A percentile compares a stretch with the other conserved stretches of the same genome.
Evolutionary conservation across 331 rosid genomes (phyloP).

Genomic region (Acacia concinna): DNA sequence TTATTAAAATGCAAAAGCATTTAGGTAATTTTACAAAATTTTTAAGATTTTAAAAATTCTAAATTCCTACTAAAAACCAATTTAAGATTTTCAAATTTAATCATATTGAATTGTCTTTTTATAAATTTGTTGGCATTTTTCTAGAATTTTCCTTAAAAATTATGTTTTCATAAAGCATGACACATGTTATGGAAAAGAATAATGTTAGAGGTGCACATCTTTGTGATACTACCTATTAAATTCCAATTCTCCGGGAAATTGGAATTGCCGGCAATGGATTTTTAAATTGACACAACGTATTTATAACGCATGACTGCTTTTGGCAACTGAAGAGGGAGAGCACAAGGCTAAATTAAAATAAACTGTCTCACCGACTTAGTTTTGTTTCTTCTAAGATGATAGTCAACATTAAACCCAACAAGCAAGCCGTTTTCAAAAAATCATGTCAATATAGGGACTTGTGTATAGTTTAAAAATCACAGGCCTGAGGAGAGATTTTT

Average conservation of each 20-base stretch:
- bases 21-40: too few species aligned
- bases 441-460: not conserved
- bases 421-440: not conserved
- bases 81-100: too few species aligned
- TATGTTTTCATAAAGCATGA: not conserved
- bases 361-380: not conserved
- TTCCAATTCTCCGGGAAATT: conserved; percentile 32
- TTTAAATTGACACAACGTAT: not conserved
- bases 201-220: conserved; percentile 39
- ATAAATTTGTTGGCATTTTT: too few species aligned
- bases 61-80: too few species aligned
- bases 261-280: not conserved
- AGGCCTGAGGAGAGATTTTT: not conserved
- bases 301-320: not conserved
- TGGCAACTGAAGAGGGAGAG: too few species aligned
- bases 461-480: conserved; percentile 10
- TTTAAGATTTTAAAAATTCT: too few species aligned
- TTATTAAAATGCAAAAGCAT: too few species aligned
- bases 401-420: not conserved
- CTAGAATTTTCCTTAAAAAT: too few species aligned
- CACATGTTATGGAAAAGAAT: too few species aligned
- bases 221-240: conserved; percentile 67
- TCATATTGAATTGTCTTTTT: too few species aligned
- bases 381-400: not conserved
- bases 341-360: not conserved